phyloP scores from a whole-genome alignment of 2,329 filamentous ascomycete species.

The Paraphoma sp. region DNA sequence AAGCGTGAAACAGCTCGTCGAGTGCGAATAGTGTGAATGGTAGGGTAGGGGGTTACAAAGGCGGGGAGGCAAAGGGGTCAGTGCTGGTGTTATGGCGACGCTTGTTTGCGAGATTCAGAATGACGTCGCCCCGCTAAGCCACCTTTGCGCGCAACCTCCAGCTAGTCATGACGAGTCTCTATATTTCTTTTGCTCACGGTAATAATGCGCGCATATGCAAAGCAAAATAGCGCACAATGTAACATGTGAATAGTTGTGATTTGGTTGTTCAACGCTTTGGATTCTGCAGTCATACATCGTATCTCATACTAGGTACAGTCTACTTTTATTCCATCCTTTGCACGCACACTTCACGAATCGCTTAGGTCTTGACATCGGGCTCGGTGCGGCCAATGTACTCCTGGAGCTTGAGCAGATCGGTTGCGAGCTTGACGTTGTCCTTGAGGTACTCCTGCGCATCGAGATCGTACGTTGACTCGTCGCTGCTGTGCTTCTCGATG shows the following conservation, averaged over 20 bases:
- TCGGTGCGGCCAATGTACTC: constrained; percentile 91
- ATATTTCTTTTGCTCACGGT: not conserved
- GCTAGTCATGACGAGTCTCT: constrained; percentile 9
- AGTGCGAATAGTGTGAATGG: not conserved
- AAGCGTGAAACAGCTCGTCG: not conserved
- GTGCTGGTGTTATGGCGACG: constrained; percentile 19
- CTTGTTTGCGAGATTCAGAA: constrained; percentile 16
- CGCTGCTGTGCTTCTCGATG: constrained; percentile 91
- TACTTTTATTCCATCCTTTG: not conserved
- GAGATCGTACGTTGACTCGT: constrained; percentile 76
- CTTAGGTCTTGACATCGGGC: constrained; percentile 94
- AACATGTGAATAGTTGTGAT: no score
- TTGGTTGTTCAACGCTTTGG: not conserved
- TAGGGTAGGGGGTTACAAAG: not conserved
- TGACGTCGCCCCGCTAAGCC: constrained; percentile 27
- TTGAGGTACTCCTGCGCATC: constrained; percentile 94
- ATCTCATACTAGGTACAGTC: constrained; percentile 7
- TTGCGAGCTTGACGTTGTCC: constrained; percentile 85
- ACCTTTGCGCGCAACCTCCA: constrained; percentile 11
- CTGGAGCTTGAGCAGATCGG: constrained; percentile 87
- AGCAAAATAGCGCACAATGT: no score
- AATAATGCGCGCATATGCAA: not conserved
- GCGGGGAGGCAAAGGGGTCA: constrained; percentile 7
- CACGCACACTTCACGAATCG: not conserved
- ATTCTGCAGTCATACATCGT: constrained; percentile 7